Evolutionary conservation across 2,329 filamentous ascomycete species (phyloP).

Genomic region (Proliferodiscus dingleyae): DNA sequence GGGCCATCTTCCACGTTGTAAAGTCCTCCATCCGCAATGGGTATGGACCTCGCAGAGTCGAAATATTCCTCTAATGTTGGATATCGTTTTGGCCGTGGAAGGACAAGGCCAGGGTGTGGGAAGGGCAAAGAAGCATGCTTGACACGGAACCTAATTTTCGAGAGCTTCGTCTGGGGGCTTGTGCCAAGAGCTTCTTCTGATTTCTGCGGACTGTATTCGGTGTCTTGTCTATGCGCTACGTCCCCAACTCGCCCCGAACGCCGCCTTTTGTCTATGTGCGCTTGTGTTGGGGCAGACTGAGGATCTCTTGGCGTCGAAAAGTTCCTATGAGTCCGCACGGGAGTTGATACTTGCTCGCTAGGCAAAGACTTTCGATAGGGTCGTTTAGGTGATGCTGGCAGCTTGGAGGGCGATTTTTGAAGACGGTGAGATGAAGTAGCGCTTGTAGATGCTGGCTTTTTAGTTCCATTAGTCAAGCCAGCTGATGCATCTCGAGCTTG

Average conservation of each 20-base stretch:
- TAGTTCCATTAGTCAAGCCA: constrained; percentile 19
- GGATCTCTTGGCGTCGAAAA: constrained; percentile 12
- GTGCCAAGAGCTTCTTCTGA: constrained; percentile 16
- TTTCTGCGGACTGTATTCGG: constrained; percentile 10
- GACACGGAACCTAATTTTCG: constrained; percentile 47
- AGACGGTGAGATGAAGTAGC: constrained; percentile 15
- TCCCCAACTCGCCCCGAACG: constrained; percentile 23
- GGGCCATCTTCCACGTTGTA: constrained; percentile 52
- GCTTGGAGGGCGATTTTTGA: constrained; percentile 21
- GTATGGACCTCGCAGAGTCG: constrained; percentile 43
- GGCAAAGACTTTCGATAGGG: constrained; percentile 26
- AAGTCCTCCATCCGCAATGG: constrained; percentile 53
- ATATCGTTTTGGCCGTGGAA: constrained; percentile 46
- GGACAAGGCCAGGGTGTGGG: constrained; percentile 54
- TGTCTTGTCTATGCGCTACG: constrained; percentile 16
- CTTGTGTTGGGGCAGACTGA: constrained; percentile 18
- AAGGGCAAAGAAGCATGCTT: constrained; percentile 48
- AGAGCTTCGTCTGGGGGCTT: constrained; percentile 28
- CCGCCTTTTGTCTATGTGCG: constrained; percentile 18
- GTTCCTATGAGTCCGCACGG: constrained; percentile 24
- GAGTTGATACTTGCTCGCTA: constrained; percentile 22
- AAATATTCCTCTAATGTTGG: constrained; percentile 56
- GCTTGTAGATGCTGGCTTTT: constrained; percentile 17
- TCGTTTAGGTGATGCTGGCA: constrained; percentile 25
- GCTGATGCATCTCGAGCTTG: constrained; percentile 16